These are phyloP conservation scores for Wolfiporia cocos DNA, from an alignment of 1,284 basidiomycete species.

Conservation along the genomic window DNA sequence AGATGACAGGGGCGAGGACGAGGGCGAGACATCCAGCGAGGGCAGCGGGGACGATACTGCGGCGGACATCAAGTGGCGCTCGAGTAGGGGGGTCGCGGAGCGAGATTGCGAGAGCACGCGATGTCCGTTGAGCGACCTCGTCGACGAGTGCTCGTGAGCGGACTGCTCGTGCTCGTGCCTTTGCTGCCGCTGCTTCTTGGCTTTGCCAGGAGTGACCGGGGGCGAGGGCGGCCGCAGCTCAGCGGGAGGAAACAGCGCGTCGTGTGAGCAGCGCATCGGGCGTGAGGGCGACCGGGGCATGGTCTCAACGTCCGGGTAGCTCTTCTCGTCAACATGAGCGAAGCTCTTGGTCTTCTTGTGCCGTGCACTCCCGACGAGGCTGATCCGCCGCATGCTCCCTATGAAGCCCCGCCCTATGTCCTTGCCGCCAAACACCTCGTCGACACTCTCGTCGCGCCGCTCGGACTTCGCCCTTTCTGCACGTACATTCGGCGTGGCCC, in stretches of 20 bases:
- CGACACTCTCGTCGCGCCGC: too few relatives aligned
- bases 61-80: conserved; percentile 9
- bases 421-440: too few relatives aligned
- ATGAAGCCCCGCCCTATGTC: conserved; percentile 49
- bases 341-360: conserved; percentile 44
- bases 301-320: conserved; percentile 9
- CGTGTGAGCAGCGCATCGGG: conserved; percentile 17
- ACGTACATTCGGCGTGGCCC: too few relatives aligned
- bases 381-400: conserved; percentile 61
- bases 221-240: conserved; percentile 68
- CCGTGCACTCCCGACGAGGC: conserved; percentile 41
- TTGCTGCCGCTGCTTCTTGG: too few relatives aligned
- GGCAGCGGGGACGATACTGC: too few relatives aligned
- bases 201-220: too few relatives aligned
- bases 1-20: conserved; percentile 15
- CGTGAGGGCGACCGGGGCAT: conserved; percentile 28
- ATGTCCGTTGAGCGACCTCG: conserved; percentile 16
- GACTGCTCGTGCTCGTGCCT: too few relatives aligned
- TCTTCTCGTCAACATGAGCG: conserved; percentile 9
- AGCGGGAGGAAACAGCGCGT: conserved; percentile 46
- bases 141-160: conserved; percentile 6
- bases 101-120: conserved; percentile 14
- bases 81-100: conserved; percentile 4
- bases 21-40: too few relatives aligned
- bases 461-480: too few relatives aligned